Percentiles rank a stretch among this genome's conserved stretches.
phyloP scores from a whole-genome alignment of 106 monocot genomes.

The Acanthochlamys bracteata region DNA sequence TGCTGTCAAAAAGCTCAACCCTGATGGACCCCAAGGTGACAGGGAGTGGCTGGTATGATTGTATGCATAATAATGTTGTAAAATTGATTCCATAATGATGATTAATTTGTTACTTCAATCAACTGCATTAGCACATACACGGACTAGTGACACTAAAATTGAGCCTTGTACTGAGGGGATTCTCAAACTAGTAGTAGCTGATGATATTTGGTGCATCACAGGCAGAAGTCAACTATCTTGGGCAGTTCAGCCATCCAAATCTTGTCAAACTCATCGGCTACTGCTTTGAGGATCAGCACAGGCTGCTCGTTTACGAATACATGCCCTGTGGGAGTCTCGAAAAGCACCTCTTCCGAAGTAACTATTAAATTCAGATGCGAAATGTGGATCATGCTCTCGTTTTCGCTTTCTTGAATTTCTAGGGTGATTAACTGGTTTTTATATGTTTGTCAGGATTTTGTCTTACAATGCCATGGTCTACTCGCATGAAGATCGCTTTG shows the following conservation, averaged over 20 bases:
- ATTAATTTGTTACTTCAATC: too few species aligned
- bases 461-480: slow-evolving; percentile 59
- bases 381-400: too few species aligned
- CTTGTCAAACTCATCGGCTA: slow-evolving; percentile 72
- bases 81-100: too few species aligned
- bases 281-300: slow-evolving; percentile 57
- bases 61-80: too few species aligned
- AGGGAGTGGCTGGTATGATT: slow-evolving; percentile 68
- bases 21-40: slow-evolving; percentile 67
- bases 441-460: slow-evolving; percentile 36
- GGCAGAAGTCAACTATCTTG: slow-evolving; percentile 75
- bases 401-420: too few species aligned
- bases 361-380: neutral
- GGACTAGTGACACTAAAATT: too few species aligned
- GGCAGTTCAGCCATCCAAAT: slow-evolving; percentile 70
- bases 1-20: slow-evolving; percentile 73
- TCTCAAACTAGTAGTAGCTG: too few species aligned
- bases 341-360: slow-evolving; percentile 71
- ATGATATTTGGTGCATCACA: slow-evolving; percentile 18
- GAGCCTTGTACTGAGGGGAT: too few species aligned
- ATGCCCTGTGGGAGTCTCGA: slow-evolving; percentile 73
- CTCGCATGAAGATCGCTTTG: slow-evolving; percentile 60
- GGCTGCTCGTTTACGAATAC: slow-evolving; percentile 64
- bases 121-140: too few species aligned
- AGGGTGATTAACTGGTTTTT: too few species aligned